Base-by-base conservation (phyloP, 345 rosid species). In the Melaleuca alternifolia region DNA sequence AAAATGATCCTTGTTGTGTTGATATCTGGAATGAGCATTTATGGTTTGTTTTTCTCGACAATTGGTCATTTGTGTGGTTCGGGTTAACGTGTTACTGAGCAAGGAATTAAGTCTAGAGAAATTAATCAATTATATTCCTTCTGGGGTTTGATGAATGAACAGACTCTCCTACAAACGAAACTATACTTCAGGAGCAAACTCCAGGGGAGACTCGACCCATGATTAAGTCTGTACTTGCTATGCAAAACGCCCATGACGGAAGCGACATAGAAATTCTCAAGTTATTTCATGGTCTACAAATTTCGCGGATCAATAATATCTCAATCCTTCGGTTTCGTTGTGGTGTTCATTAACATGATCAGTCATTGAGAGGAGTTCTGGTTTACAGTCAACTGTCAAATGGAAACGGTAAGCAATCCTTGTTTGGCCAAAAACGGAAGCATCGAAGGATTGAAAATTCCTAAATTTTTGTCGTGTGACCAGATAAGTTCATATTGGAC, bases 301-400 rank as follows among this genome's bases (percentile, higher is more conserved):
- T 6, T 65, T 0, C 8, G 0, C 3, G 24, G 12, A 33, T 30
- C 6, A 5, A 65, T 16, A 71, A 37, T 9, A 37, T 71, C 81
- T 37, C 23, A 9, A 37, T 71, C 13, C 0, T 2, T 0, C 0
- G 79, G 48, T 37, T 1, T 71, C 1, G 3, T 20, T 5, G 2
- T 13, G 48, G 48, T 11, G 26, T 37, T 12, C 6, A 1, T 37
- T 5, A 3, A 71, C 13, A 71, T 71, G 79, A 16, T 71, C 3
- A 2, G 48, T 13, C 41, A 1, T 71, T 4, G 24, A 4, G 24
- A 1, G 37, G 79, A 71, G 24, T 71, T 37, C 9, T 41, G 48
- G 48, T 37, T 71, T 20, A 71, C 41, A 33, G 81, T 71, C 81
- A 18, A 71, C 7, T 9, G 48, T 18, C 37, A 2, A 21, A 71